These are phyloP conservation scores for Tylopilus orsonianus DNA, from an alignment of 1,284 basidiomycete species.

Conservation along the genomic window DNA sequence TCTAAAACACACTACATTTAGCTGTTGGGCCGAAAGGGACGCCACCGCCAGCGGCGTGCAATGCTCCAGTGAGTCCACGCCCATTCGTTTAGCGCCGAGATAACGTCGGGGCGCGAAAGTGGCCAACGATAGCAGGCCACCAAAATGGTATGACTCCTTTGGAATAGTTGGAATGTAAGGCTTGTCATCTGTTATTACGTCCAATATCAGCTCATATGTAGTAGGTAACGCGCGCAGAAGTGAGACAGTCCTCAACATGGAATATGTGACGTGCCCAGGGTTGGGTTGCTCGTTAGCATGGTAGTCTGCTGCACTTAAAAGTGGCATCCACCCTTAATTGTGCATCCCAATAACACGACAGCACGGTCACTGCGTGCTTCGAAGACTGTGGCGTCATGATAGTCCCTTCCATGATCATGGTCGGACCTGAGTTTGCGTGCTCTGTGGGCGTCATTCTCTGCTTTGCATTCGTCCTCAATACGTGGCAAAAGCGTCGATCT, in stretches of 20 bases:
- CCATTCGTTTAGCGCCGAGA: no score
- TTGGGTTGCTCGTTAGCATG: background rate
- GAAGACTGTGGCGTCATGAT: background rate
- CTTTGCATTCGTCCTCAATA: background rate
- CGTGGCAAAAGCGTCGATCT: conserved; percentile 18
- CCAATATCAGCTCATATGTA: background rate
- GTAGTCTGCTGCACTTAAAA: background rate
- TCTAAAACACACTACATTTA: background rate
- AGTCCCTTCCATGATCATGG: background rate
- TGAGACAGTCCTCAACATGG: background rate
- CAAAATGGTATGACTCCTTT: no score
- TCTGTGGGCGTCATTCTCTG: conserved; percentile 14
- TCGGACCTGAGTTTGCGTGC: conserved; percentile 5
- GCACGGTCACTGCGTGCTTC: no score
- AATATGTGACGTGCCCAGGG: no score
- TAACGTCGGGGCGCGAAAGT: no score
- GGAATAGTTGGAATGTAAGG: no score
- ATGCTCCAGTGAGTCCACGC: no score
- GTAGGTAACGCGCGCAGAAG: background rate
- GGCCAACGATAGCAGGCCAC: no score
- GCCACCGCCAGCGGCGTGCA: no score
- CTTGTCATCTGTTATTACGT: no score
- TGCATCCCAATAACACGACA: no score
- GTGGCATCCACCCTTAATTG: background rate
- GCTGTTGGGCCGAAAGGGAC: no score